Evolutionary conservation across 2,329 filamentous ascomycete genomes (phyloP), one percentile per base, ranked within the genome.

Genomic region (Aspergillus persii): DNA sequence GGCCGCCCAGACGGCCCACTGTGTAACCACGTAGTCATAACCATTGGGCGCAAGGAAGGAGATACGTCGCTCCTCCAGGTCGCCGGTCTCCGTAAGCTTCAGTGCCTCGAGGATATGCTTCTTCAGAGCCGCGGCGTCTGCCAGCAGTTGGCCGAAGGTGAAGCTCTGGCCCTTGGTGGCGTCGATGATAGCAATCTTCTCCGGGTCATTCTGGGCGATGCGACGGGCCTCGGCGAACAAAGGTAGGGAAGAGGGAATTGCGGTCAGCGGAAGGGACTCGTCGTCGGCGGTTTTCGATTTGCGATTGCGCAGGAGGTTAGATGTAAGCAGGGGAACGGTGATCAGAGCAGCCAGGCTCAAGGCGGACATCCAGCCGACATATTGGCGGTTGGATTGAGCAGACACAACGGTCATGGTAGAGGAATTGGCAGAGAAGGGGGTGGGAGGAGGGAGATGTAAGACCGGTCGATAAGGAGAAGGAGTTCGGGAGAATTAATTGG

Each of bases 1-100:
- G 4, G 76, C 74, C 9, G 76, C 76, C 77, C 77, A 79, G 54
- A 77, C 63, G 7, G 77, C 77, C 76, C 76, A 79, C 66, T 77
- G 75, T 29, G 70, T 74, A 8, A 71, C 74, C 7, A 76, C 75
- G 63, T 78, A 77, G 55, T 78, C 76, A 57, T 78, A 78, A 46
- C 76, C 75, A 61, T 75, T 75, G 1, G 76, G 76, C 8, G 69
- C 66, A 12, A 78, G 67, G 59, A 76, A 77, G 4, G 75, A 72
- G 56, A 77, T 69, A 56, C 76, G 71, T 30, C 71, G 66, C 61
- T 79, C 76, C 26, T 75, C 70, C 44, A 78, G 56, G 57, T 76
- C 73, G 4, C 55, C 65, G 2, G 63, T 53, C 3, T 60, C 57
- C 3, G 61, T 54, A 8, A 73, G 62, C 9, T 61, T 57, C 50